Conservation (phyloP, 106 monocot genomes). For the Hemerocallis citrina region DNA sequence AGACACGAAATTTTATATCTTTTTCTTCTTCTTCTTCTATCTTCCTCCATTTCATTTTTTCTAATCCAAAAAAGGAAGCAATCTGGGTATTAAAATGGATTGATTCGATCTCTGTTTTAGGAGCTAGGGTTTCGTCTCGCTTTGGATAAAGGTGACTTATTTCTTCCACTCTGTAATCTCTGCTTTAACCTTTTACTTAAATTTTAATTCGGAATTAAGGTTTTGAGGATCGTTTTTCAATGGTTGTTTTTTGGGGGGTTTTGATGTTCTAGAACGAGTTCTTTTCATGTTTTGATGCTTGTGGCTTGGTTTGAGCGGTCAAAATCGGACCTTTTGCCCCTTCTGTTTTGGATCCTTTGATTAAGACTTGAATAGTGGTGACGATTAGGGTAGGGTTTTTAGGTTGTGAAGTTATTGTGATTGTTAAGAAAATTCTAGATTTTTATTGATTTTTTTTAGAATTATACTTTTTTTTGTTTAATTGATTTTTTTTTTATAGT, state of each 20-base stretch:
- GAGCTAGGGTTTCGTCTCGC: constrained; percentile 12
- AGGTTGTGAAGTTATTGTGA: too few relatives aligned
- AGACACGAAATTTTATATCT: constrained; percentile 31
- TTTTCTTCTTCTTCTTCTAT: too few relatives aligned
- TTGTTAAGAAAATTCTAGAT: too few relatives aligned
- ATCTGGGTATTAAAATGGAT: background rate
- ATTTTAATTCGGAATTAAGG: background rate
- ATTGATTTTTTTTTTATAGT: too few relatives aligned
- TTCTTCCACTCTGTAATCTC: background rate
- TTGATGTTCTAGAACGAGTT: background rate
- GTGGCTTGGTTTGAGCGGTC: background rate
- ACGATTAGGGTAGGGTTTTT: too few relatives aligned
- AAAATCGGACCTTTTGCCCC: too few relatives aligned
- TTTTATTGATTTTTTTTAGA: too few relatives aligned
- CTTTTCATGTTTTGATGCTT: background rate
- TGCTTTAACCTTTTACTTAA: background rate
- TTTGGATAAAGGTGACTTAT: background rate
- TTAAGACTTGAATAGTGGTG: too few relatives aligned
- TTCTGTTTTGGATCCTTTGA: too few relatives aligned
- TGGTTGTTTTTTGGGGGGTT: background rate
- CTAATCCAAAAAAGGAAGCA: background rate
- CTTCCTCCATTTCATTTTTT: background rate
- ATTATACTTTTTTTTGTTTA: too few relatives aligned
- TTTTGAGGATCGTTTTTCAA: constrained; percentile 1
- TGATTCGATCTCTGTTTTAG: background rate